A percentile compares a stretch with the other conserved stretches of the same genome.
Evolutionary conservation across 2,329 filamentous ascomycete genomes (phyloP).

Genomic region (Juglanconis oblonga): DNA sequence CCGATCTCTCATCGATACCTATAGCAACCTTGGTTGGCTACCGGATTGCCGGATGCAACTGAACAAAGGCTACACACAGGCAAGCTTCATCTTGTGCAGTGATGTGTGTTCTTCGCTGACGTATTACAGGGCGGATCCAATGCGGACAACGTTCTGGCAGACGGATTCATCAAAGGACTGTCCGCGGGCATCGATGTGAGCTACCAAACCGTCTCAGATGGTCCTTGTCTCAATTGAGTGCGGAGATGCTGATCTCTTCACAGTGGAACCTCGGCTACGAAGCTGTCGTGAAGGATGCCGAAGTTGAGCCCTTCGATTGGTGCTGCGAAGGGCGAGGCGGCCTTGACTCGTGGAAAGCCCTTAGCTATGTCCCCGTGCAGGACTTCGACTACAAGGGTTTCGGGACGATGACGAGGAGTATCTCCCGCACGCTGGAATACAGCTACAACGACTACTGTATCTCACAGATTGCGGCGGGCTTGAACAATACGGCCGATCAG

Average conservation of each 20-base stretch:
- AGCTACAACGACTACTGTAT: constrained; percentile 75
- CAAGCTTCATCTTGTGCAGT: constrained; percentile 20
- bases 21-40: constrained; percentile 61
- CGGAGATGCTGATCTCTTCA: constrained; percentile 15
- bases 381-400: constrained; percentile 65
- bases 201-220: constrained; percentile 13
- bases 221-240: too few species aligned
- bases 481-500: constrained; percentile 53
- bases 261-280: constrained; percentile 67
- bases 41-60: constrained; percentile 68
- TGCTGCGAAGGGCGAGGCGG: constrained; percentile 68
- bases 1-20: constrained; percentile 69
- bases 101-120: background rate
- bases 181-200: constrained; percentile 48
- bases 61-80: constrained; percentile 66
- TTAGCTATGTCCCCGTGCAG: constrained; percentile 69
- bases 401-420: constrained; percentile 67
- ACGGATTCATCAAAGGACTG: constrained; percentile 67
- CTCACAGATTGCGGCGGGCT: constrained; percentile 55
- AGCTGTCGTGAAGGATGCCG: constrained; percentile 70
- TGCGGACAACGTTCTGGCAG: constrained; percentile 65
- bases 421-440: constrained; percentile 74
- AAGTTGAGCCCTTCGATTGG: constrained; percentile 69
- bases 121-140: constrained; percentile 64
- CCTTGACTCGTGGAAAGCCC: constrained; percentile 66